Conservation (phyloP, 495 filamentous ascomycete species). For the Cercophora samala region DNA sequence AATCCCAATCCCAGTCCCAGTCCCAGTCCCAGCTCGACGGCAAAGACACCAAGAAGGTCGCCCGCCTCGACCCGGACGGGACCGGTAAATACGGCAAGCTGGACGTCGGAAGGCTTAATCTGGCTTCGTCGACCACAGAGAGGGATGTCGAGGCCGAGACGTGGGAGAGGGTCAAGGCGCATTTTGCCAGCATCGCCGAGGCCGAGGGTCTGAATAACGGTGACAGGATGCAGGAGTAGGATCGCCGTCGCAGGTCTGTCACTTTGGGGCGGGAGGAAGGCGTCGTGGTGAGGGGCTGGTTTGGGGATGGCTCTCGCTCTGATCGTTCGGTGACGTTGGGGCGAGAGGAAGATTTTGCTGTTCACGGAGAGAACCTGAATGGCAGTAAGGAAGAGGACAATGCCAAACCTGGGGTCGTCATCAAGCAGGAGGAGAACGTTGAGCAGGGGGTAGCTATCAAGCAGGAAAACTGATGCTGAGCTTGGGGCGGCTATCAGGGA, state of each 20-base stretch:
- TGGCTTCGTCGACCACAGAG: constrained; percentile 70
- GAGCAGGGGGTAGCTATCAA: no score
- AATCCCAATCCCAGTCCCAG: constrained; percentile 10
- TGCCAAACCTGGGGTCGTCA: background rate
- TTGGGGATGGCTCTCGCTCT: constrained; percentile 21
- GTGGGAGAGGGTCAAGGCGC: constrained; percentile 57
- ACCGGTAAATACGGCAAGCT: constrained; percentile 58
- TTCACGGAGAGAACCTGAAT: background rate
- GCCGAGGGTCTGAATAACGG: background rate
- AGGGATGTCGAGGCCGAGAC: constrained; percentile 76
- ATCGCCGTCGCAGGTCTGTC: background rate
- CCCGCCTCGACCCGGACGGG: constrained; percentile 43
- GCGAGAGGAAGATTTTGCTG: background rate
- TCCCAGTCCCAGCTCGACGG: constrained; percentile 14
- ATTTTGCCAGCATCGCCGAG: constrained; percentile 22
- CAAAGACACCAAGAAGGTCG: background rate
- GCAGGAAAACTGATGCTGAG: no score
- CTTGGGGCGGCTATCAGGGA: no score
- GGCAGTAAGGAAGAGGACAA: background rate
- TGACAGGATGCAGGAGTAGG: constrained; percentile 29
- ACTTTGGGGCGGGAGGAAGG: constrained; percentile 3
- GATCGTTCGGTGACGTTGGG: background rate
- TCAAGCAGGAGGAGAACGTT: background rate
- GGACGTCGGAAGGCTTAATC: constrained; percentile 84
- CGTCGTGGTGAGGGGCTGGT: background rate